Percentiles rank a stretch among this genome's conserved stretches.
phyloP scores from a whole-genome alignment of 352 stramenopile species.

The Saprolegnia diclina region DNA sequence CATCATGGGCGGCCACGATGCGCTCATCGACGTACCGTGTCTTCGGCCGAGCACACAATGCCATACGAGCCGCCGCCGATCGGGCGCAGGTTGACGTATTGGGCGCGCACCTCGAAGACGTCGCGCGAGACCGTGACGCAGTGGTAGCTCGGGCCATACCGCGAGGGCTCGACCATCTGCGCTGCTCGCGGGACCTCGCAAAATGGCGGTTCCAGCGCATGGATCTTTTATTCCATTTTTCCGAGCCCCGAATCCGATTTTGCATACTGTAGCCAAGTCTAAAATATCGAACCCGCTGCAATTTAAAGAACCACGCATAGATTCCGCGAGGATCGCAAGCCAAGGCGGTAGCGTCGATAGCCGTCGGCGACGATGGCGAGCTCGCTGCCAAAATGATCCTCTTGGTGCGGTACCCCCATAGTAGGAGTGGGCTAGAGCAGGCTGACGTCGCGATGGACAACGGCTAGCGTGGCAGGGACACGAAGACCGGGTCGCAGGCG shows the following conservation, averaged over 20 bases:
- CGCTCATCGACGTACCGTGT: constrained; percentile 57
- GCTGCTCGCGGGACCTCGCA: constrained; percentile 2
- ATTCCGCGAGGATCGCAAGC: no score
- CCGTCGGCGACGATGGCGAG: no score
- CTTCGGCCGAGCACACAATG: constrained; percentile 88
- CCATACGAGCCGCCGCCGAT: constrained; percentile 87
- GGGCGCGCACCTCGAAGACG: constrained; percentile 75
- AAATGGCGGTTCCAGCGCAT: constrained; percentile 13
- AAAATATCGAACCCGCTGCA: constrained; percentile 11
- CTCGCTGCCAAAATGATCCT: no score
- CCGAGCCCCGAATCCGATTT: background rate
- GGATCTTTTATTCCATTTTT: constrained; percentile 14
- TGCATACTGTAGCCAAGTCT: background rate
- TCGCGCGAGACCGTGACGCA: constrained; percentile 75
- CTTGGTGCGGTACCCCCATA: no score
- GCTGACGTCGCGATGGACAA: no score
- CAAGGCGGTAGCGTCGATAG: no score
- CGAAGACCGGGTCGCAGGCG: no score
- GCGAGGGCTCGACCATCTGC: constrained; percentile 67
- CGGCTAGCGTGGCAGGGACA: no score
- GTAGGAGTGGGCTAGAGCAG: no score
- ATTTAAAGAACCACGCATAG: background rate
- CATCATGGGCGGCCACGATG: background rate
- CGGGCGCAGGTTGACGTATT: constrained; percentile 73
- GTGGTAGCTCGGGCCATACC: constrained; percentile 74